Evolutionary conservation across 1,284 basidiomycete genomes (phyloP), one percentile per base, ranked within the genome.

Genomic region (Puccinia horiana): DNA sequence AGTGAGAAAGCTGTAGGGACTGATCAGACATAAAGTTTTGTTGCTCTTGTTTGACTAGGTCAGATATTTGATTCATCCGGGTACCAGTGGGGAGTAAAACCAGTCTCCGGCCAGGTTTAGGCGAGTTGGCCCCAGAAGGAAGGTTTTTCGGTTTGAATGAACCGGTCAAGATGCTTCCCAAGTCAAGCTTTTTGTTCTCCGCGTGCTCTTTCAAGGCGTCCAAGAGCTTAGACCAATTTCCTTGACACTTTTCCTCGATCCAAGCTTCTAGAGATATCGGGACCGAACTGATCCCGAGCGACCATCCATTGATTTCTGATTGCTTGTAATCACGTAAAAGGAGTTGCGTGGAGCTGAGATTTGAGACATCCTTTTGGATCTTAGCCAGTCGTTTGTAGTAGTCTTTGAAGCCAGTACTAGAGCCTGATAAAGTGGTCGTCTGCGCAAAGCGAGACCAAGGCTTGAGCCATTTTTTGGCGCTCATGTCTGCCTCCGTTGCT

Each of bases 251-350:
- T 86, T 86, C 6, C 88, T 88, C 90, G 88, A 93, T 44, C 87
- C 88, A 88, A 6, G 84, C 82, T 76, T 90, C 88, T 11, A 96
- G 88, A 16, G 90, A 88, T 1, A 93, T 85, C 0, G 94, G 94
- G 1, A 96, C 92, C 1, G 93, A 93, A 2, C 93, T 90, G 18
- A 97, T 88, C 0, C 95, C 95, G 4, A 90, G 89, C 2, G 87
- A 88, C 88, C 89, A 26, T 86, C 85, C 0, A 90, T 89, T 1
- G 87, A 90, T 88, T 2, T 86, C 85, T 86, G 94, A 96, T 85
- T 96, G 92, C 87, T 99, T 98, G 89, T 96, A 99, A 87, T 98
- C 96, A 26, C 96, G 89, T 26, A 93, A 89, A 4, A 98, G 89
- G 40, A 98, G 90, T 85, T 98, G 94, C 72, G 90, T 88, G 0